Conservation (phyloP, 306 rosid genomes). For the Castanospermum australe region DNA sequence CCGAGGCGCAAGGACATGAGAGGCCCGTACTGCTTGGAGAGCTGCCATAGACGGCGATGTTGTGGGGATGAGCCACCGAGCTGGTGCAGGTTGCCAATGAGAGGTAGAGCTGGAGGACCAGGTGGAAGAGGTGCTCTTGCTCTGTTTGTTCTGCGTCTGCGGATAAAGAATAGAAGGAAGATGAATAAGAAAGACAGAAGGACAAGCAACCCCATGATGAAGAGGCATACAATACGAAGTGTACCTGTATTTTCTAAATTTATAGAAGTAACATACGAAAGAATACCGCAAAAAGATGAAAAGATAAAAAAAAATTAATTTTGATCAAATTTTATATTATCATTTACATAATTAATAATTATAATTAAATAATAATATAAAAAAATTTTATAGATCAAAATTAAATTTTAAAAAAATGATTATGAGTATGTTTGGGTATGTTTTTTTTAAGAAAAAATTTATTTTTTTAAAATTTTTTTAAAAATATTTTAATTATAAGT, state of each 20-base stretch:
- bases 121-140: constrained; percentile 31
- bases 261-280: not conserved
- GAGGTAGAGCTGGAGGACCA: constrained; percentile 53
- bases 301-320: too few relatives aligned
- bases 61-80: constrained; percentile 28
- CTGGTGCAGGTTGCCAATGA: constrained; percentile 59
- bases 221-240: not conserved
- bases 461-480: too few relatives aligned
- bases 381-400: too few relatives aligned
- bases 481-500: too few relatives aligned
- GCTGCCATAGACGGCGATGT: constrained; percentile 37
- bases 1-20: constrained; percentile 49
- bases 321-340: too few relatives aligned
- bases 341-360: too few relatives aligned
- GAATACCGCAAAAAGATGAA: too few relatives aligned
- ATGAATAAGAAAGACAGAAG: not conserved
- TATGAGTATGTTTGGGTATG: too few relatives aligned
- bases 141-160: not conserved
- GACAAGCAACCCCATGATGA: not conserved
- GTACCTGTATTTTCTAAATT: not conserved
- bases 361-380: too few relatives aligned
- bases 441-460: too few relatives aligned
- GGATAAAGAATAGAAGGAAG: constrained; percentile 4
- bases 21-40: constrained; percentile 48
- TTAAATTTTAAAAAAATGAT: too few relatives aligned